Conservation (phyloP, 192 early-diverging fungal genomes). For the Coemansia sp. region DNA sequence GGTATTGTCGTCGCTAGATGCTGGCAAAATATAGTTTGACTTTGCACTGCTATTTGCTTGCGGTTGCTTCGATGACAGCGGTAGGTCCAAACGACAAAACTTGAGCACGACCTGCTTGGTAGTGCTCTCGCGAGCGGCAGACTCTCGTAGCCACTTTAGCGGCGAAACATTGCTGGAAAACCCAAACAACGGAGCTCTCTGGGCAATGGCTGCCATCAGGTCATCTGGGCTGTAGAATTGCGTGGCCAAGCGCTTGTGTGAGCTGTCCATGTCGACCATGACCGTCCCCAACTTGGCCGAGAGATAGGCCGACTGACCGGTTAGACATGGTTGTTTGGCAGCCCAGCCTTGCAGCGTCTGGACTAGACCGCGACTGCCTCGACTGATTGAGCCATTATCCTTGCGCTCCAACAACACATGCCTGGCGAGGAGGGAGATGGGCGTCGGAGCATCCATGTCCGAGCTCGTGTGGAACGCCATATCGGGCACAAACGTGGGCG, state of each 20-base stretch:
- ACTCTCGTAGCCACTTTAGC: slow-evolving; percentile 33
- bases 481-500: slow-evolving; percentile 15
- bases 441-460: background rate
- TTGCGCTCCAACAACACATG: slow-evolving; percentile 20
- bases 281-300: slow-evolving; percentile 32
- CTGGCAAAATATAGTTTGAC: slow-evolving; percentile 16
- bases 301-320: background rate
- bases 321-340: background rate
- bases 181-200: slow-evolving; percentile 26
- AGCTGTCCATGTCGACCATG: slow-evolving; percentile 30
- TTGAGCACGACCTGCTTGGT: slow-evolving; percentile 23
- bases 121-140: background rate
- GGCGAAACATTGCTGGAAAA: slow-evolving; percentile 38
- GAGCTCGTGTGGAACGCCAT: slow-evolving; percentile 6
- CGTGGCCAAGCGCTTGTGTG: slow-evolving; percentile 8
- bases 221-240: slow-evolving; percentile 12
- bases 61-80: background rate
- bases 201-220: slow-evolving; percentile 17
- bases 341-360: slow-evolving; percentile 20
- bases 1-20: background rate
- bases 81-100: background rate
- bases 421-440: background rate
- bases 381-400: background rate
- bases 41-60: background rate
- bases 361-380: background rate